These are phyloP conservation scores for Saccharomyces kudriavzevii DNA, from an alignment of 805 yeast genomes.

Conservation along the genomic window DNA sequence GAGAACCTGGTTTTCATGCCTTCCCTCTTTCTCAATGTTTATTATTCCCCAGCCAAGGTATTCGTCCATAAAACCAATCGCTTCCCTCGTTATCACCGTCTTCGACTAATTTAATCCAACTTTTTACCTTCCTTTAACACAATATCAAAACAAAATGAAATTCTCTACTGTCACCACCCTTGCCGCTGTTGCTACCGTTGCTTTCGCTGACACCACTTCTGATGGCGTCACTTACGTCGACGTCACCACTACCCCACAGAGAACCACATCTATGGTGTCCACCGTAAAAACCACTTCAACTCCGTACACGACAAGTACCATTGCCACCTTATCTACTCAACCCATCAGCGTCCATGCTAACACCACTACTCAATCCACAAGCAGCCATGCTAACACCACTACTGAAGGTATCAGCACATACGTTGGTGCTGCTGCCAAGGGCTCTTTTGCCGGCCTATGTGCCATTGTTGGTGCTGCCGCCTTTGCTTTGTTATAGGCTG, in stretches of 20 bases:
- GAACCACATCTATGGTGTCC: conserved; percentile 39
- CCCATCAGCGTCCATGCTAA: conserved; percentile 10
- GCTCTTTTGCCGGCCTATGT: neutral
- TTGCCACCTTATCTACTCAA: conserved; percentile 11
- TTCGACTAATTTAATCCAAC: neutral
- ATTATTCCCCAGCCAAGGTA: neutral
- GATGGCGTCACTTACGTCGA: conserved; percentile 39
- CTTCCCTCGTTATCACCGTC: neutral
- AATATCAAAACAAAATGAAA: conserved; percentile 8
- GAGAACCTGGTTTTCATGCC: neutral
- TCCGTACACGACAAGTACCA: conserved; percentile 29
- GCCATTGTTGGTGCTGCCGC: conserved; percentile 15
- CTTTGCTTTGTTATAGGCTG: conserved; percentile 18
- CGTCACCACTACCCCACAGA: conserved; percentile 43
- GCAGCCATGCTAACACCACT: conserved; percentile 11
- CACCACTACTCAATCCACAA: conserved; percentile 6
- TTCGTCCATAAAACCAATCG: conserved; percentile 3
- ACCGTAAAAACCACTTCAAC: conserved; percentile 35
- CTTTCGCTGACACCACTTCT: conserved; percentile 10
- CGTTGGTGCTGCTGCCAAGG: conserved; percentile 15
- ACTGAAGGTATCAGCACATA: conserved; percentile 13
- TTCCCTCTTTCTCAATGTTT: neutral
- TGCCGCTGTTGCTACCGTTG: conserved; percentile 10
- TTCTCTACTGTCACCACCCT: conserved; percentile 7
- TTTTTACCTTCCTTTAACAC: conserved; percentile 4